Evolutionary conservation across 306 rosid genomes (phyloP), one percentile per base, ranked within the genome.

Genomic region (Prunus mira): DNA sequence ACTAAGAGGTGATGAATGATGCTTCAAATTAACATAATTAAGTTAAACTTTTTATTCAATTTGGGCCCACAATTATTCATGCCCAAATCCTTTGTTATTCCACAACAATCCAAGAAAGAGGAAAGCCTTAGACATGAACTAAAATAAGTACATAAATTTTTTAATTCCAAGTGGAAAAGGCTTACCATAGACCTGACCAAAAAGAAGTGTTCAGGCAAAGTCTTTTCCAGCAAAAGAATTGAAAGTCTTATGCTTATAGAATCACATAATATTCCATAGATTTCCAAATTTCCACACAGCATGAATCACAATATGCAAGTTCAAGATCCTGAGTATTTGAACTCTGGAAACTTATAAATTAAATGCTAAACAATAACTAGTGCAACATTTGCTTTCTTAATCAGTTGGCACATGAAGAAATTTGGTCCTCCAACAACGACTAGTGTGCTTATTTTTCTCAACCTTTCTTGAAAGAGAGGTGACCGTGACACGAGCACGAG

Each of bases 401-500:
- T 12, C 46, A 52, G 19, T 70, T 19, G n/a, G 30, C 32, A 54
- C 32, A 34, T 63, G 45, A 41, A 14, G 24, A 34, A 72, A 41
- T 56, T 60, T 43, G 38, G 67, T 24, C 58, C 19, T 14, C 54
- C 38, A 56, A 20, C 45, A 58, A 58, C 64, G 22, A 73, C 15
- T 57, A 30, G 45, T 24, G 10, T 22, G 76, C 41, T 12, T 82
- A 57, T 54, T 43, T 58, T 64, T 67, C 55, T 67, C 50, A 74
- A 46, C 32, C 69, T 69, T 67, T 67, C 74, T 68, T 62, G 43
- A 75, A 74, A 41, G 38, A 79, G 49, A 38, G 47, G 65, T 11
- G 27, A 71, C 10, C 66, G 65, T 14, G 27, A 71, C 12, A 72
- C 20, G 38, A 45, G 50, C 12, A 72, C 20, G 45, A 45, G 50